A percentile compares a stretch with the other conserved stretches of the same genome.
Evolutionary conservation across 495 filamentous ascomycete species (phyloP).

Genomic region (Evernia prunastri): DNA sequence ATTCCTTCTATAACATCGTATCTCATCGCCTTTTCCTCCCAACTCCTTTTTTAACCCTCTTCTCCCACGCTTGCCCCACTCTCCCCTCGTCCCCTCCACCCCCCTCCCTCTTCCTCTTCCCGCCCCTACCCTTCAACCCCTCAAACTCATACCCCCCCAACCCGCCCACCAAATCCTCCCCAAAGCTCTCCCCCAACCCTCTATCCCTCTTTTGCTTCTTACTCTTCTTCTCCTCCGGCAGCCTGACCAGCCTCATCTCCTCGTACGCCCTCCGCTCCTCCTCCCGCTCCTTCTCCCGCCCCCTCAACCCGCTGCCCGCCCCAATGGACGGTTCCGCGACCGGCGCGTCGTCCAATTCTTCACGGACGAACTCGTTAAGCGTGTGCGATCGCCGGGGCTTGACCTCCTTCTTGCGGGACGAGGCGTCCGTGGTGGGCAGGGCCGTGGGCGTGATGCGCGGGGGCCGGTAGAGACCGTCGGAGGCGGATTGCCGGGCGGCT

Average conservation of each 20-base stretch:
- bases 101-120: slow-evolving; percentile 58
- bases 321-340: slow-evolving; percentile 46
- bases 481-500: slow-evolving; percentile 19
- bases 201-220: slow-evolving; percentile 50
- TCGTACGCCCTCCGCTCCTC: slow-evolving; percentile 37
- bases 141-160: slow-evolving; percentile 58
- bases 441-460: slow-evolving; percentile 74
- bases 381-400: slow-evolving; percentile 58
- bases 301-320: slow-evolving; percentile 26
- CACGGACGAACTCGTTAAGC: slow-evolving; percentile 42
- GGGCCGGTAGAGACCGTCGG: slow-evolving; percentile 64
- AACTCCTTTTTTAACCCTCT: slow-evolving; percentile 29
- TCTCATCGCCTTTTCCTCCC: slow-evolving; percentile 18
- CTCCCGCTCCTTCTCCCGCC: slow-evolving; percentile 49
- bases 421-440: slow-evolving; percentile 51
- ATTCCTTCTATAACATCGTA: neutral
- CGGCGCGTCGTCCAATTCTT: slow-evolving; percentile 46
- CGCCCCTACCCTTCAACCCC: slow-evolving; percentile 54
- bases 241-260: slow-evolving; percentile 60
- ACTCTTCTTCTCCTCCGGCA: slow-evolving; percentile 78
- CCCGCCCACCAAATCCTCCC: slow-evolving; percentile 48
- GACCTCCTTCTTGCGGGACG: slow-evolving; percentile 47
- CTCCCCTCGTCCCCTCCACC: slow-evolving; percentile 64
- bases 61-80: slow-evolving; percentile 69
- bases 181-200: slow-evolving; percentile 54